Conservation (phyloP, 2,329 filamentous ascomycete species). For the Penicillium polonicum region DNA sequence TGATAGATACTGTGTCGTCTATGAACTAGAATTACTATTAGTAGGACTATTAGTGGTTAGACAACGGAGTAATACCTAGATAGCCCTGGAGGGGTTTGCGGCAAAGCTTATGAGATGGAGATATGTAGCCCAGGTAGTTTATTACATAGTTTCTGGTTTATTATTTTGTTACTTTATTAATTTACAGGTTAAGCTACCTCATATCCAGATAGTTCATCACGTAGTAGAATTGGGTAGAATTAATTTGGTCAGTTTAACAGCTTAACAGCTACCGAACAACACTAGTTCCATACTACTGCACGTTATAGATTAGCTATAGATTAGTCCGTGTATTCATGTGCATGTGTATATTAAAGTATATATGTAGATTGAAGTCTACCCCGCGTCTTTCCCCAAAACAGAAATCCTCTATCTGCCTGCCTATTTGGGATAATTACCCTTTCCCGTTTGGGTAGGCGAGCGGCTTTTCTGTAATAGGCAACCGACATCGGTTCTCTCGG, state of each 20-base stretch:
- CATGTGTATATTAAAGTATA: too few species aligned
- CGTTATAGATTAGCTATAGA: not conserved
- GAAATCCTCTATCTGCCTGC: not conserved
- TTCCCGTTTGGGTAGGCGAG: not conserved
- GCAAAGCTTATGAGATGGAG: not conserved
- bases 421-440: not conserved
- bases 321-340: too few species aligned
- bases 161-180: not conserved
- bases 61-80: not conserved
- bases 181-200: not conserved
- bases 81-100: too few species aligned
- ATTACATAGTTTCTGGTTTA: not conserved
- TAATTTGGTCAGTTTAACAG: not conserved
- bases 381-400: not conserved
- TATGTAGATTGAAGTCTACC: not conserved
- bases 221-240: not conserved
- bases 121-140: not conserved
- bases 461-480: not conserved
- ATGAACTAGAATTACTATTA: not conserved
- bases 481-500: not conserved
- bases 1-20: too few species aligned
- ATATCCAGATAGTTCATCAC: not conserved
- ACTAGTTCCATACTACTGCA: not conserved
- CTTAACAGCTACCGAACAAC: not conserved
- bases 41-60: not conserved